These are phyloP conservation scores for Cyberlindnera misumaiensis DNA, from an alignment of 805 yeast genomes.

Conservation along the genomic window DNA sequence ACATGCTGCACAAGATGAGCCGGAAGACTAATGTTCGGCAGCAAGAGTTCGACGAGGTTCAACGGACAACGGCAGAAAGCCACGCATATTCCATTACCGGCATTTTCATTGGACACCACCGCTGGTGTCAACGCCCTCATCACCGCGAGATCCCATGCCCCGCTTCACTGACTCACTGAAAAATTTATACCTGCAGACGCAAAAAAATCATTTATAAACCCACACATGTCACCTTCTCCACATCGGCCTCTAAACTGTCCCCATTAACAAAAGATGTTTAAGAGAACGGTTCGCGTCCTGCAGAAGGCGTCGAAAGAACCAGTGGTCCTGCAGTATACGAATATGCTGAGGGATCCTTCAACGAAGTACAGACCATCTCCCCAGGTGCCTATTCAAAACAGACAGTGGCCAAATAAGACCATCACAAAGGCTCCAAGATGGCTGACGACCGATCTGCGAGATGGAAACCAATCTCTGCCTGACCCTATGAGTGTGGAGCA, in stretches of 20 bases:
- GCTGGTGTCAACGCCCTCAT: too few relatives aligned
- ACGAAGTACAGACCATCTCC: slow-evolving; percentile 51
- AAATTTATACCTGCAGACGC: not conserved
- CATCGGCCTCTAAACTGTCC: not conserved
- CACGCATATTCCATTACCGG: too few relatives aligned
- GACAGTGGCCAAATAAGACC: slow-evolving; percentile 65
- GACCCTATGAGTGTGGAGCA: slow-evolving; percentile 76
- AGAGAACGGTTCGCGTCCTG: slow-evolving; percentile 11
- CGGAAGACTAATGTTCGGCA: too few relatives aligned
- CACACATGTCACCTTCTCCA: not conserved
- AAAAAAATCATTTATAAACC: not conserved
- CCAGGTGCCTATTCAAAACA: slow-evolving; percentile 48
- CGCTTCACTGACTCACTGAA: slow-evolving; percentile 1
- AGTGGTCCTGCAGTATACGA: slow-evolving; percentile 23
- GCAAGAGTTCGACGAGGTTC: too few relatives aligned
- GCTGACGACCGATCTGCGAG: slow-evolving; percentile 75
- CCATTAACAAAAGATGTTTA: slow-evolving; percentile 17
- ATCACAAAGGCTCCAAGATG: slow-evolving; percentile 72
- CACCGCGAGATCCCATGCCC: too few relatives aligned
- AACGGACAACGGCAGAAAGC: too few relatives aligned
- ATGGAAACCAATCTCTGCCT: slow-evolving; percentile 76
- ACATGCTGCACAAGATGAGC: too few relatives aligned
- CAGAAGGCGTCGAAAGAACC: slow-evolving; percentile 25
- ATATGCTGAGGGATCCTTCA: slow-evolving; percentile 69
- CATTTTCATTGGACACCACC: too few relatives aligned